phyloP scores from a whole-genome alignment of 2,329 filamentous ascomycete genomes.

The Trichoderma polysporum region DNA sequence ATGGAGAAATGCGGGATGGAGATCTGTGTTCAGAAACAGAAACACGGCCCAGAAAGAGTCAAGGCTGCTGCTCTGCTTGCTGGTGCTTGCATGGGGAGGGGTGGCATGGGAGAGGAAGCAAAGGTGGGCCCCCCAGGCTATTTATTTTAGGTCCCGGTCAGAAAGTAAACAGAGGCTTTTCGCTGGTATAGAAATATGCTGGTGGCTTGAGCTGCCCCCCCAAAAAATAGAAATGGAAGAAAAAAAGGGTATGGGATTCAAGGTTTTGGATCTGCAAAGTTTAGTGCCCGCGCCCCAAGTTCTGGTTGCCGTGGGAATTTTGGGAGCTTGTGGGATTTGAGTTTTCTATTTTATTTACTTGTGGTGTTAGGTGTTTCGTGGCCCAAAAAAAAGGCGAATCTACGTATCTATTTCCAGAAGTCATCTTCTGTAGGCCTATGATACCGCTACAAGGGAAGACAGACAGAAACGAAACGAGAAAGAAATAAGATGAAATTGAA shows the following conservation, averaged over 20 bases:
- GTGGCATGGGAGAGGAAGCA: neutral
- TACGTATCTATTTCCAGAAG: neutral
- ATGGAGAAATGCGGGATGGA: conserved; percentile 12
- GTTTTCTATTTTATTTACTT: neutral
- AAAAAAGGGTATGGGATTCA: neutral
- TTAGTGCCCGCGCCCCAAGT: neutral
- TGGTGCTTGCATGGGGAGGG: conserved; percentile 2
- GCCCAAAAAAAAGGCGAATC: neutral
- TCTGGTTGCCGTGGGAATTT: neutral
- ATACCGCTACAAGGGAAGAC: no score
- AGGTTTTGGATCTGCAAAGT: no score
- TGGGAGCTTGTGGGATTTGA: neutral
- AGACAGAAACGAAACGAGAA: neutral
- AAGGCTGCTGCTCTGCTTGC: conserved; percentile 1
- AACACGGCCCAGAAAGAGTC: conserved; percentile 13
- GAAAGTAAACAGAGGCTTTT: neutral
- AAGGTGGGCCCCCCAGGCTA: conserved; percentile 16
- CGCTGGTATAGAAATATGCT: neutral
- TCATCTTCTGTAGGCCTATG: no score
- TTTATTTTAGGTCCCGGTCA: conserved; percentile 17
- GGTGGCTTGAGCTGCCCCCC: neutral
- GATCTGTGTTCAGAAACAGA: conserved; percentile 12
- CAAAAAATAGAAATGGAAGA: neutral
- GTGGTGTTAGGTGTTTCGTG: neutral
- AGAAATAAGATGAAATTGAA: neutral